Percentiles rank a stretch among this genome's conserved stretches.
Evolutionary conservation across 129 eudicot genomes (phyloP).

Genomic region (Deinandra increscens): DNA sequence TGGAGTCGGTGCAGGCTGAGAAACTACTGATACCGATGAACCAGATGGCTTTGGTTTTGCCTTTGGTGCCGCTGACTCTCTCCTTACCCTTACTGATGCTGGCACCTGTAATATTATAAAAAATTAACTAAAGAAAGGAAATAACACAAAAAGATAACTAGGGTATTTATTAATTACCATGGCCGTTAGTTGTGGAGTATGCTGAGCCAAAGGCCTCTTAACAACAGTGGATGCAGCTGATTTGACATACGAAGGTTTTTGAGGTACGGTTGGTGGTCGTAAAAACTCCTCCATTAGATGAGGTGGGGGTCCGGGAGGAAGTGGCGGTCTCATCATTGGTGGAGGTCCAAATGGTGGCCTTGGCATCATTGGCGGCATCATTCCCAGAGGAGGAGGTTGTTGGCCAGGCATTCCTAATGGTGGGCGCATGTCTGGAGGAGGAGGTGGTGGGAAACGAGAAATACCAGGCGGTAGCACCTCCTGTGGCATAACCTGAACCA

Average conservation of each 20-base stretch:
- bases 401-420: constrained; percentile 70
- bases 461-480: constrained; percentile 86
- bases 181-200: constrained; percentile 91
- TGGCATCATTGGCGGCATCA: constrained; percentile 69
- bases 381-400: constrained; percentile 57
- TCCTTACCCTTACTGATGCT: constrained; percentile 92
- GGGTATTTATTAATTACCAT: constrained; percentile 49
- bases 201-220: constrained; percentile 98
- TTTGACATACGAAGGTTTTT: constrained; percentile 89
- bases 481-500: constrained; percentile 49
- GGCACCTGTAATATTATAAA: constrained; percentile 57
- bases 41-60: constrained; percentile 63
- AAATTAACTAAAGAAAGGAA: not conserved
- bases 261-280: constrained; percentile 63
- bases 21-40: constrained; percentile 39
- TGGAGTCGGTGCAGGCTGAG: constrained; percentile 50
- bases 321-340: constrained; percentile 97
- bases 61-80: constrained; percentile 83
- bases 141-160: not conserved
- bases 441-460: constrained; percentile 71
- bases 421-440: constrained; percentile 76
- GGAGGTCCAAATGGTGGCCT: constrained; percentile 85
- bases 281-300: constrained; percentile 44
- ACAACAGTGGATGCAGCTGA: constrained; percentile 99
- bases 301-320: constrained; percentile 96